These are phyloP conservation scores for Capronia epimyces DNA, from an alignment of 2,329 filamentous ascomycete species.

Conservation along the genomic window DNA sequence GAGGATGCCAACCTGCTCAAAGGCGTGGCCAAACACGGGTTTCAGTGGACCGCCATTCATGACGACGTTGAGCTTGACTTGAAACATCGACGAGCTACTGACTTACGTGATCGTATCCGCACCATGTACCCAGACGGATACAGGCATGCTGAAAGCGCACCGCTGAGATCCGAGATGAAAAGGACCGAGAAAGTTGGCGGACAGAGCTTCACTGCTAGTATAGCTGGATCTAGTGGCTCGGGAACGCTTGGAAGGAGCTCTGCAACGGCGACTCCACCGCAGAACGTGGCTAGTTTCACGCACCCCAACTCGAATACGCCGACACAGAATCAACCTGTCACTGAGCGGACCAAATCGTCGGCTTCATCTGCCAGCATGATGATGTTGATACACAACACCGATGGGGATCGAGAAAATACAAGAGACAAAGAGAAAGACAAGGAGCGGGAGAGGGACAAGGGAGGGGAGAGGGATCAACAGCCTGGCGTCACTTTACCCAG, in stretches of 20 bases:
- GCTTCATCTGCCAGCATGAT: slow-evolving; percentile 5
- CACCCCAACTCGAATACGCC: background rate
- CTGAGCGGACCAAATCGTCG: slow-evolving; percentile 4
- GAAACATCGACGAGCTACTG: slow-evolving; percentile 49
- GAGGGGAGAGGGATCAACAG: slow-evolving; percentile 9
- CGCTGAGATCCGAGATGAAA: slow-evolving; percentile 25
- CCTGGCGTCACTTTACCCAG: slow-evolving; percentile 25
- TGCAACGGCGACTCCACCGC: background rate
- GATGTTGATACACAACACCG: slow-evolving; percentile 11
- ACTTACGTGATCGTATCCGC: slow-evolving; percentile 58
- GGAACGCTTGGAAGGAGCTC: background rate
- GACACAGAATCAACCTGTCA: background rate
- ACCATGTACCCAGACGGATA: slow-evolving; percentile 56
- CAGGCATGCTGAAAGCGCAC: slow-evolving; percentile 41
- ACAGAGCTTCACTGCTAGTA: background rate
- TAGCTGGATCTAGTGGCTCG: background rate
- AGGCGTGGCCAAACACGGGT: slow-evolving; percentile 55
- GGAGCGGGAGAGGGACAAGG: slow-evolving; percentile 15
- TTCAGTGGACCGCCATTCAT: slow-evolving; percentile 56
- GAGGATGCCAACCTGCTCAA: slow-evolving; percentile 56
- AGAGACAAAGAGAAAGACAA: slow-evolving; percentile 16
- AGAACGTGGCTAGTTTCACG: background rate
- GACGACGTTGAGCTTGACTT: slow-evolving; percentile 51
- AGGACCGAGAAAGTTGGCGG: slow-evolving; percentile 21
- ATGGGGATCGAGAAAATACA: slow-evolving; percentile 2